Conservation (phyloP, 768 basidiomycete genomes). For the Pisolithus microcarpus region DNA sequence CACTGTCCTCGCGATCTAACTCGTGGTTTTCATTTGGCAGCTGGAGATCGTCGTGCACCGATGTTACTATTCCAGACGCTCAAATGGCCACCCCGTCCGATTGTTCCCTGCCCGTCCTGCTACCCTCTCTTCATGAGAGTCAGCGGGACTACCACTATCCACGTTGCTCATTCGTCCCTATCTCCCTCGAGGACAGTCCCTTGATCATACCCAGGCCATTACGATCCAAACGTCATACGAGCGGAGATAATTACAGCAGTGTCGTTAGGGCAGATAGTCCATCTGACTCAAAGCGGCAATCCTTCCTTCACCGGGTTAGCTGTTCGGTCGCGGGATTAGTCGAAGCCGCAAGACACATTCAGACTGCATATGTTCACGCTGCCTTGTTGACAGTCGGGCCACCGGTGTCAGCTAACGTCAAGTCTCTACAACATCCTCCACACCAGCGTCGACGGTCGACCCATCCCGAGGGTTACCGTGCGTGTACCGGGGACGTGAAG, state of each 20-base stretch:
- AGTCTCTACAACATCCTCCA: slow-evolving; percentile 11
- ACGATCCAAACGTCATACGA: slow-evolving; percentile 2
- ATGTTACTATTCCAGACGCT: slow-evolving; percentile 27
- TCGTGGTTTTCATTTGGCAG: slow-evolving; percentile 41
- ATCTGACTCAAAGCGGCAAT: slow-evolving; percentile 6
- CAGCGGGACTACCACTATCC: slow-evolving; percentile 31
- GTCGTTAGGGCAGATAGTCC: not conserved
- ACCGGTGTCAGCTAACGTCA: slow-evolving; percentile 15
- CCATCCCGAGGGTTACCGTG: slow-evolving; percentile 38
- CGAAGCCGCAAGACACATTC: slow-evolving; percentile 49
- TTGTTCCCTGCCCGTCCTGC: slow-evolving; percentile 17
- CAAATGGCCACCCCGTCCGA: slow-evolving; percentile 29
- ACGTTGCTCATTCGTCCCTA: slow-evolving; percentile 27
- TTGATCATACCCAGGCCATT: slow-evolving; percentile 15
- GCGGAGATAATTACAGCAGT: slow-evolving; percentile 13
- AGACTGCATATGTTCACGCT: slow-evolving; percentile 50
- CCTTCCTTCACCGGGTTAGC: slow-evolving; percentile 23
- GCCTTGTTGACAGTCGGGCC: slow-evolving; percentile 40
- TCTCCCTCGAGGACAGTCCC: slow-evolving; percentile 34
- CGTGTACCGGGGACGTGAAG: slow-evolving; percentile 35
- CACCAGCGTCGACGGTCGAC: slow-evolving; percentile 9
- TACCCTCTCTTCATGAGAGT: slow-evolving; percentile 22
- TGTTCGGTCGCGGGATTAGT: slow-evolving; percentile 38
- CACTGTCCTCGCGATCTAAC: slow-evolving; percentile 28
- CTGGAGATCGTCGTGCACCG: slow-evolving; percentile 32